Percentiles rank a stretch among this genome's conserved stretches.
phyloP scores from a whole-genome alignment of 805 yeast genomes.

The Yarrowia hollandica region DNA sequence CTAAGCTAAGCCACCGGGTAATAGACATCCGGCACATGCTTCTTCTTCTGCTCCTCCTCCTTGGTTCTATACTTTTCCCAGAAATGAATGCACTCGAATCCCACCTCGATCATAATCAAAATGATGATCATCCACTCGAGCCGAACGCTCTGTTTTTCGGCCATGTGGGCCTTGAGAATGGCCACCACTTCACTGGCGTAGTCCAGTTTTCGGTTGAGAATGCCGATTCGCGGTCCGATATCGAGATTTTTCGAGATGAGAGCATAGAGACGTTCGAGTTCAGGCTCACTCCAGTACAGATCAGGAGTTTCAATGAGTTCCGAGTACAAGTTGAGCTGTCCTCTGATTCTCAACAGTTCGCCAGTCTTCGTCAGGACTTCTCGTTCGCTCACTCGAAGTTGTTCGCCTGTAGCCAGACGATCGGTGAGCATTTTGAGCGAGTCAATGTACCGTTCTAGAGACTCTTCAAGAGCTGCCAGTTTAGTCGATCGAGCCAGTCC shows the following conservation, averaged over 20 bases:
- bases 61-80: constrained; percentile 16
- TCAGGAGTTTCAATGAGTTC: constrained; percentile 92
- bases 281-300: constrained; percentile 89
- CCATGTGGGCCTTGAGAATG: constrained; percentile 69
- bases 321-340: constrained; percentile 79
- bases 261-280: constrained; percentile 72
- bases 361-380: constrained; percentile 75
- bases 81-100: constrained; percentile 76
- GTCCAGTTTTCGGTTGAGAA: constrained; percentile 81
- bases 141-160: constrained; percentile 71
- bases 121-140: constrained; percentile 87
- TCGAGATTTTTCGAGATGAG: constrained; percentile 71
- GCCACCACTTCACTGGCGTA: constrained; percentile 88
- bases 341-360: constrained; percentile 69
- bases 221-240: constrained; percentile 71
- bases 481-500: constrained; percentile 87
- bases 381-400: constrained; percentile 47
- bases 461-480: constrained; percentile 72
- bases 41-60: neutral
- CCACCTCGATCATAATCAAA: constrained; percentile 80
- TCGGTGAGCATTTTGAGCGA: constrained; percentile 66
- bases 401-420: constrained; percentile 59
- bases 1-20: neutral
- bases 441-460: constrained; percentile 66
- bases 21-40: neutral